Evolutionary conservation across 352 stramenopile species (phyloP).

Genomic region (Pythium volutum): DNA sequence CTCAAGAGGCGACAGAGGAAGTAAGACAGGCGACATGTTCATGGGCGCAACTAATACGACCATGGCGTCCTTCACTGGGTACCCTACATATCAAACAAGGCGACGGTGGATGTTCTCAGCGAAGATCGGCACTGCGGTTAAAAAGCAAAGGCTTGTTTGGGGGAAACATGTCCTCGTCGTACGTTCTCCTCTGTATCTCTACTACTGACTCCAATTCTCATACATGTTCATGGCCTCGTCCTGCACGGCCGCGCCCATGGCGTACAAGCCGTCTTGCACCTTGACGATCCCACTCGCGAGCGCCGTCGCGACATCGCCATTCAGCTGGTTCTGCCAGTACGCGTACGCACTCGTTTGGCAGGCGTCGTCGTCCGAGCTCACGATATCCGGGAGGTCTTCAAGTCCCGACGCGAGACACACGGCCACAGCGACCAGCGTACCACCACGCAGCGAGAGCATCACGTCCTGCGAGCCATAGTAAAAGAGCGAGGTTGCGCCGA

Average conservation of each 20-base stretch:
- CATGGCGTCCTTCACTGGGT: too few relatives aligned
- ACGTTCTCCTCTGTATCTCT: too few relatives aligned
- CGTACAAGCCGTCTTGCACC: constrained; percentile 33
- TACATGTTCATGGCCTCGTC: constrained; percentile 63
- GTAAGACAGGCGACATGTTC: too few relatives aligned
- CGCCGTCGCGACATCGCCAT: constrained; percentile 44
- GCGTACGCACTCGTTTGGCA: constrained; percentile 36
- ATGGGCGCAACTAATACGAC: too few relatives aligned
- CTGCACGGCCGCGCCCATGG: constrained; percentile 29
- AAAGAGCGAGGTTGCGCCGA: constrained; percentile 46
- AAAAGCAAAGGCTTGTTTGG: too few relatives aligned
- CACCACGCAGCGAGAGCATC: constrained; percentile 45
- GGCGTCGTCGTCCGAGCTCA: constrained; percentile 33
- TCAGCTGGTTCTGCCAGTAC: constrained; percentile 55
- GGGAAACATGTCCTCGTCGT: too few relatives aligned
- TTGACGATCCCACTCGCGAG: constrained; percentile 39
- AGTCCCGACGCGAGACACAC: constrained; percentile 53
- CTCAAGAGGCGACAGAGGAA: too few relatives aligned
- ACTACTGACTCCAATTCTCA: constrained; percentile 60
- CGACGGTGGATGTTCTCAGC: too few relatives aligned
- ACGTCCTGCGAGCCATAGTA: constrained; percentile 58
- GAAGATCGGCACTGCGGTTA: too few relatives aligned
- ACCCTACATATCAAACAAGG: too few relatives aligned
- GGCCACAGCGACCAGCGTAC: constrained; percentile 50
- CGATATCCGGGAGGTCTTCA: constrained; percentile 54